phyloP scores from a whole-genome alignment of 257 asterid species.

The Mentha longifolia region DNA sequence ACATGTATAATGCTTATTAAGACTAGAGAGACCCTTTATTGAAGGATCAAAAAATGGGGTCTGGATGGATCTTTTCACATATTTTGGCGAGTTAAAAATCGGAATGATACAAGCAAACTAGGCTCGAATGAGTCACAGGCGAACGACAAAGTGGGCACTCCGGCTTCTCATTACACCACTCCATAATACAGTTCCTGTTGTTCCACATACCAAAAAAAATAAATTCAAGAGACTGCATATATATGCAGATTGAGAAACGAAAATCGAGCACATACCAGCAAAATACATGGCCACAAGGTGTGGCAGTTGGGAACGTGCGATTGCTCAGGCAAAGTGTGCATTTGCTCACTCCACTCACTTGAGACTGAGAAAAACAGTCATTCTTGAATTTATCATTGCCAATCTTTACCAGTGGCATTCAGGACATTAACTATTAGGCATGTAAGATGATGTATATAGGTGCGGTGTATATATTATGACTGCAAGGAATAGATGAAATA shows the following conservation, averaged over 20 bases:
- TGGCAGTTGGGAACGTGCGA: constrained; percentile 93
- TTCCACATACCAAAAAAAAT: neutral
- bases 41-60: neutral
- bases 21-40: neutral
- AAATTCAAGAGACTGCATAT: constrained; percentile 7
- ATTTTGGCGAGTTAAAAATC: constrained; percentile 58
- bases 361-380: neutral
- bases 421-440: too few relatives aligned
- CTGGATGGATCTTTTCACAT: neutral
- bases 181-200: constrained; percentile 97
- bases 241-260: neutral
- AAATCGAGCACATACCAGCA: constrained; percentile 71
- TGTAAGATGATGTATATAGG: too few relatives aligned
- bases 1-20: neutral
- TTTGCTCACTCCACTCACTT: constrained; percentile 54
- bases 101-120: constrained; percentile 87
- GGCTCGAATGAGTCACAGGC: constrained; percentile 78
- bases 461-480: neutral
- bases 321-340: constrained; percentile 95
- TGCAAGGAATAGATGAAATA: neutral
- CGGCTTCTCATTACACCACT: constrained; percentile 99
- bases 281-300: constrained; percentile 97
- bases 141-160: constrained; percentile 99
- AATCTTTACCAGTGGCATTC: neutral
- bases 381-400: neutral